phyloP scores from a whole-genome alignment of 2,329 filamentous ascomycete species.

The Colletotrichum chrysophilum region DNA sequence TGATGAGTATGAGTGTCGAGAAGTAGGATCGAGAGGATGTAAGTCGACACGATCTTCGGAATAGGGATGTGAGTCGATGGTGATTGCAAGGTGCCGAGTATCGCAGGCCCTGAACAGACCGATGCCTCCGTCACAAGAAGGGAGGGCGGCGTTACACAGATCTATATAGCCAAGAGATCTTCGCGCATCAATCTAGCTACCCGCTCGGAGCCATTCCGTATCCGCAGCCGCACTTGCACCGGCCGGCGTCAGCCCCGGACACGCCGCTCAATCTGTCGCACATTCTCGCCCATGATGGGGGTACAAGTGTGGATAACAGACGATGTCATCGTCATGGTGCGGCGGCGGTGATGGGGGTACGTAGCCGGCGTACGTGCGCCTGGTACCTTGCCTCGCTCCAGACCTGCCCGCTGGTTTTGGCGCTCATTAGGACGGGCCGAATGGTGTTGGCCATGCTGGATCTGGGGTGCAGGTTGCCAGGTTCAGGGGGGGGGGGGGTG shows the following conservation, averaged over 20 bases:
- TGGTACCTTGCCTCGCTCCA: background rate
- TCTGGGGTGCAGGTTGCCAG: background rate
- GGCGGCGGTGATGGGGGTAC: background rate
- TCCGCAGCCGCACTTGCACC: background rate
- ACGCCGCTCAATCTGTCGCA: conserved; percentile 13
- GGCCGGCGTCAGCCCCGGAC: background rate
- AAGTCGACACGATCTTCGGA: background rate
- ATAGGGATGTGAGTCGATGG: background rate
- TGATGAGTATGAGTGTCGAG: background rate
- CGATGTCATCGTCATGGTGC: conserved; percentile 14
- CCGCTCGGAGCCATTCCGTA: background rate
- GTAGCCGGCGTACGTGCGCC: background rate
- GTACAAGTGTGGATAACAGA: background rate
- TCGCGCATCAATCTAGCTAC: background rate
- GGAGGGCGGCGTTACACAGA: background rate
- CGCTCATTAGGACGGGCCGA: conserved; percentile 13
- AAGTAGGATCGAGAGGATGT: background rate
- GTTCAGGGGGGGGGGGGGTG: background rate
- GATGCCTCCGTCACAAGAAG: too few relatives aligned
- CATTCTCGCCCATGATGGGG: background rate
- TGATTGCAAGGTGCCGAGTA: background rate
- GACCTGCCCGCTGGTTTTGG: background rate
- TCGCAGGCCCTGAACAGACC: background rate
- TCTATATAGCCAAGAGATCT: conserved; percentile 16
- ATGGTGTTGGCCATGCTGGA: background rate